Evolutionary conservation across 768 basidiomycete genomes (phyloP).

Genomic region (Tylopilus sp.): DNA sequence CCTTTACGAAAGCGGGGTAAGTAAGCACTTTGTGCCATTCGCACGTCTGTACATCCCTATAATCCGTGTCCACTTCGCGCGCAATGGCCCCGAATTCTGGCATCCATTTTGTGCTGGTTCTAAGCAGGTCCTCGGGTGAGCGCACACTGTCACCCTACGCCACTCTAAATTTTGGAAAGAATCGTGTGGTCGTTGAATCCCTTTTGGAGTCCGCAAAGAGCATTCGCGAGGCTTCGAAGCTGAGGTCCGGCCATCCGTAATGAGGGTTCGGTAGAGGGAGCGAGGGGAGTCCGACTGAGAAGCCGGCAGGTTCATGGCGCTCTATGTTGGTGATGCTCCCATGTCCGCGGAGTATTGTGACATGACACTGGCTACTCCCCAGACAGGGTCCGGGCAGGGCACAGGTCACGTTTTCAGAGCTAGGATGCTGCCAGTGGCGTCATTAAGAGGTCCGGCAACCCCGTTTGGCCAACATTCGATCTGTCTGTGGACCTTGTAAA

Average conservation of each 20-base stretch:
- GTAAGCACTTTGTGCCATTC: slow-evolving; percentile 22
- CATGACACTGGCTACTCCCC: background rate
- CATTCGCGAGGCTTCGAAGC: slow-evolving; percentile 14
- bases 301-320: slow-evolving; percentile 15
- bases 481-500: background rate
- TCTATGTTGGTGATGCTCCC: background rate
- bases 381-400: slow-evolving; percentile 12
- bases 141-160: background rate
- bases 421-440: slow-evolving; percentile 1
- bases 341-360: slow-evolving; percentile 28
- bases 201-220: slow-evolving; percentile 9
- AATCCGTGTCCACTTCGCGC: background rate
- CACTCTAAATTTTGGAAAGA: background rate
- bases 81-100: background rate
- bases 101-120: no score
- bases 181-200: background rate
- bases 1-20: slow-evolving; percentile 20
- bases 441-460: background rate
- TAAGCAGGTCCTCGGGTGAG: background rate
- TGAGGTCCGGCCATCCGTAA: slow-evolving; percentile 18
- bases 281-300: slow-evolving; percentile 10
- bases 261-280: slow-evolving; percentile 17
- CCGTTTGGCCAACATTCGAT: slow-evolving; percentile 4
- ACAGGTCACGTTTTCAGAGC: background rate
- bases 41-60: background rate